Evolutionary conservation across 2,329 filamentous ascomycete species (phyloP).

Genomic region (Aspergillus aculeatus): DNA sequence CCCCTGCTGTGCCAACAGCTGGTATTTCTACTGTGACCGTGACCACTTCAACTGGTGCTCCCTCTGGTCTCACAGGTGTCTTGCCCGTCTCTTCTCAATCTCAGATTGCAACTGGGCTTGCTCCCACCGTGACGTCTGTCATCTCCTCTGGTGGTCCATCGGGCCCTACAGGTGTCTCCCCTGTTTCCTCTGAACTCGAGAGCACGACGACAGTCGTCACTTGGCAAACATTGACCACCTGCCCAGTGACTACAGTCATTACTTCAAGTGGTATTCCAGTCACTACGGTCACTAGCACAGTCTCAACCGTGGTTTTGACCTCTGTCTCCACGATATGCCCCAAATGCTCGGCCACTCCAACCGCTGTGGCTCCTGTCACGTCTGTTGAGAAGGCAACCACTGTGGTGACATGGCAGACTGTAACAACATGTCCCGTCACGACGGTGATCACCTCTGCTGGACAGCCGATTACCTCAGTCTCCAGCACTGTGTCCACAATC

Average conservation of each 20-base stretch:
- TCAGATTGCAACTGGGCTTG: background rate
- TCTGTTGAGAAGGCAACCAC: constrained; percentile 18
- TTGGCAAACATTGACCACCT: constrained; percentile 32
- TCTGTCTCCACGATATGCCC: constrained; percentile 20
- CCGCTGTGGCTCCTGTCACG: constrained; percentile 5
- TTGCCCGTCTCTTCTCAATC: background rate
- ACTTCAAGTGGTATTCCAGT: constrained; percentile 51
- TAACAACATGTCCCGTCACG: constrained; percentile 36
- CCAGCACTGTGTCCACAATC: constrained; percentile 57
- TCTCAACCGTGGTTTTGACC: constrained; percentile 50
- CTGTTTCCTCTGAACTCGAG: background rate
- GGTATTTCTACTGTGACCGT: background rate
- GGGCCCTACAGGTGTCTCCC: constrained; percentile 1
- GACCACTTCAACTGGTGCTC: background rate
- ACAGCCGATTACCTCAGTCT: constrained; percentile 53
- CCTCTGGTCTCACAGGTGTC: background rate
- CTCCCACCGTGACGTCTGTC: background rate
- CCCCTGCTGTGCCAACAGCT: background rate
- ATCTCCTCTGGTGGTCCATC: background rate
- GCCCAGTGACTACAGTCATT: constrained; percentile 32
- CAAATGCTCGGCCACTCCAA: constrained; percentile 12
- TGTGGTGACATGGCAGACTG: constrained; percentile 30
- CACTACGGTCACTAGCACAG: constrained; percentile 55
- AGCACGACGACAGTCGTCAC: constrained; percentile 15
- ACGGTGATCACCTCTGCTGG: constrained; percentile 43